phyloP scores from a whole-genome alignment of 495 filamentous ascomycete species.

The Tuber brumale region DNA sequence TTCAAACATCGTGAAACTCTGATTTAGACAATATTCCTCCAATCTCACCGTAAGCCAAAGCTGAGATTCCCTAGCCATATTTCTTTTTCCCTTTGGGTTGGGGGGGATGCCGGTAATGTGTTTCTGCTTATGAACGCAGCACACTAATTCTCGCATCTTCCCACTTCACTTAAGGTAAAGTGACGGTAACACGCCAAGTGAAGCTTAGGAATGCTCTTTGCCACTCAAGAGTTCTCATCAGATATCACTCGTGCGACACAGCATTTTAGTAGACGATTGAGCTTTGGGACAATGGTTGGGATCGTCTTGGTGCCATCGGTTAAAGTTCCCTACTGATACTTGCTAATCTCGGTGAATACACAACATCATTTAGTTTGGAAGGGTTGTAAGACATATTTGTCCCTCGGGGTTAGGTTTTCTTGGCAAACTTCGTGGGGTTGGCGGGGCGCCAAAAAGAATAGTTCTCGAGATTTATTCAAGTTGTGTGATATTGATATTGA shows the following conservation, averaged over 20 bases:
- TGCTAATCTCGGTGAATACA: neutral
- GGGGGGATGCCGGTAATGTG: neutral
- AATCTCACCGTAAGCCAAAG: neutral
- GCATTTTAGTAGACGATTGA: neutral
- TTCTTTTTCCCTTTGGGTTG: neutral
- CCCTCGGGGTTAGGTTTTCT: neutral
- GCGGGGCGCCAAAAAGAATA: neutral
- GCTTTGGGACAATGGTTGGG: neutral
- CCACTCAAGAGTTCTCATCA: neutral
- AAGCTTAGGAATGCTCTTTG: neutral
- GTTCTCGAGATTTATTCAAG: neutral
- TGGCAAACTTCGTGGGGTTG: too few species aligned
- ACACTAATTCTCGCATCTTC: neutral
- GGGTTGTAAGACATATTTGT: neutral
- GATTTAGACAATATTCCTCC: neutral
- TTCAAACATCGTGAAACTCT: neutral
- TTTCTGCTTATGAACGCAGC: neutral
- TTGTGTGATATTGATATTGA: neutral
- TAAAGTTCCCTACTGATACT: neutral
- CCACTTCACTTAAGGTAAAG: neutral
- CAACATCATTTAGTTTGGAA: neutral
- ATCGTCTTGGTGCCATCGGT: neutral
- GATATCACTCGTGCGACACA: neutral
- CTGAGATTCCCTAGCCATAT: neutral
- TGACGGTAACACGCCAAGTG: neutral